Conservation (phyloP, 2,329 filamentous ascomycete species). For the Sporothrix luriei region DNA sequence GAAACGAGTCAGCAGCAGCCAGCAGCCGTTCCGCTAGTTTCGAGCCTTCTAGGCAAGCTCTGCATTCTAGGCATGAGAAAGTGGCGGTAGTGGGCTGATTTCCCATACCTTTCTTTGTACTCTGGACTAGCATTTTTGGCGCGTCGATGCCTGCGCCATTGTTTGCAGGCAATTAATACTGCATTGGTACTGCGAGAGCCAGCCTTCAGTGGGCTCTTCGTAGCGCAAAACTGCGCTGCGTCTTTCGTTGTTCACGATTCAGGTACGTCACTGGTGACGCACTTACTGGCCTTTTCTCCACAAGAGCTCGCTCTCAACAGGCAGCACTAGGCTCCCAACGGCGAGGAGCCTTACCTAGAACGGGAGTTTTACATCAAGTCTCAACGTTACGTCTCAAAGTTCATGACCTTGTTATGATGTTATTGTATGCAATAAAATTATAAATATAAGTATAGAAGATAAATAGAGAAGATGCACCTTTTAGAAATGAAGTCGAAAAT, state of each 20-base stretch:
- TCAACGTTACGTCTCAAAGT: not conserved
- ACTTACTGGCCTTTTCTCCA: conserved; percentile 8
- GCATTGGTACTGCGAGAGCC: not conserved
- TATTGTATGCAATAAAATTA: not conserved
- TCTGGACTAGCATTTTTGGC: not conserved
- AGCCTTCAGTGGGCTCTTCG: conserved; percentile 3
- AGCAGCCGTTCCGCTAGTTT: not conserved
- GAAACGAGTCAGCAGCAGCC: conserved; percentile 10
- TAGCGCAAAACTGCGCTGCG: conserved; percentile 4
- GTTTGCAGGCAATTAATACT: not conserved
- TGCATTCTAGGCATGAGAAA: conserved; percentile 5
- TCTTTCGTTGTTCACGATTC: conserved; percentile 12
- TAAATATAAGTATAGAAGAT: not conserved
- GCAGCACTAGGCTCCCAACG: conserved; percentile 6
- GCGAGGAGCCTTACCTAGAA: not conserved
- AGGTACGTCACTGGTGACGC: conserved; percentile 10
- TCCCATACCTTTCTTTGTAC: not conserved
- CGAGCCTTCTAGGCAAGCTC: no score
- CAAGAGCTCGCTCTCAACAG: conserved; percentile 13
- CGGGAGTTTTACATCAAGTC: not conserved
- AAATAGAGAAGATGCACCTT: not conserved
- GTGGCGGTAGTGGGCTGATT: not conserved
- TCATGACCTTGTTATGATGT: no score
- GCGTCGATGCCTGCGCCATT: not conserved
- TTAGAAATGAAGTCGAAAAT: not conserved